phyloP scores from a whole-genome alignment of 2,329 filamentous ascomycete species.

The Ramularia endophylla region DNA sequence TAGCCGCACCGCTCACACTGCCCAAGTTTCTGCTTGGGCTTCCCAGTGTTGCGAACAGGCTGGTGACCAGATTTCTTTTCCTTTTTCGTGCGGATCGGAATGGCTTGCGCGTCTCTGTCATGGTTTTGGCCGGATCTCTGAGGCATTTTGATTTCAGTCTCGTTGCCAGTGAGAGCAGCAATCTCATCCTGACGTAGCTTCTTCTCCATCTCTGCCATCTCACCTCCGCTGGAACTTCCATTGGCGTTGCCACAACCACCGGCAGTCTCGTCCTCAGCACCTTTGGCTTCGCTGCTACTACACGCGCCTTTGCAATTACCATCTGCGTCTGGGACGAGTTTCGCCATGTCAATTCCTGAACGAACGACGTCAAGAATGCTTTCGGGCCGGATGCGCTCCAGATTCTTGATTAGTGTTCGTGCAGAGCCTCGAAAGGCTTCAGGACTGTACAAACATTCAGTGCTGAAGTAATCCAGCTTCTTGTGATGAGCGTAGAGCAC shows the following conservation, averaged over 20 bases:
- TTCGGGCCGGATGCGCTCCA: slow-evolving; percentile 88
- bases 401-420: slow-evolving; percentile 84
- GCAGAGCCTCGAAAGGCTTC: slow-evolving; percentile 95
- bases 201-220: slow-evolving; percentile 78
- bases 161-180: slow-evolving; percentile 48
- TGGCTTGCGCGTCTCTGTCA: slow-evolving; percentile 6
- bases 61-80: slow-evolving; percentile 23
- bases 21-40: slow-evolving; percentile 66
- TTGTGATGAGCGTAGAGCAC: slow-evolving; percentile 97
- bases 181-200: slow-evolving; percentile 60
- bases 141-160: slow-evolving; percentile 56
- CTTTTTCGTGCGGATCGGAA: slow-evolving; percentile 29
- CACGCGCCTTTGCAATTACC: slow-evolving; percentile 46
- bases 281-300: slow-evolving; percentile 31
- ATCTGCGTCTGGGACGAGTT: slow-evolving; percentile 60
- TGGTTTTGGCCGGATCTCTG: slow-evolving; percentile 6
- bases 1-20: slow-evolving; percentile 87
- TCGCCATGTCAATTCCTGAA: slow-evolving; percentile 94
- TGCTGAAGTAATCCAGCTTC: slow-evolving; percentile 95
- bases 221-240: slow-evolving; percentile 61
- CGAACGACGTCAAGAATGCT: slow-evolving; percentile 92
- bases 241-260: slow-evolving; percentile 72
- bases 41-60: slow-evolving; percentile 8
- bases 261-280: slow-evolving; percentile 50
- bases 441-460: slow-evolving; percentile 96